phyloP scores from a whole-genome alignment of 176 grass and related monocot genomes.

The Echinochloa phyllopogon region DNA sequence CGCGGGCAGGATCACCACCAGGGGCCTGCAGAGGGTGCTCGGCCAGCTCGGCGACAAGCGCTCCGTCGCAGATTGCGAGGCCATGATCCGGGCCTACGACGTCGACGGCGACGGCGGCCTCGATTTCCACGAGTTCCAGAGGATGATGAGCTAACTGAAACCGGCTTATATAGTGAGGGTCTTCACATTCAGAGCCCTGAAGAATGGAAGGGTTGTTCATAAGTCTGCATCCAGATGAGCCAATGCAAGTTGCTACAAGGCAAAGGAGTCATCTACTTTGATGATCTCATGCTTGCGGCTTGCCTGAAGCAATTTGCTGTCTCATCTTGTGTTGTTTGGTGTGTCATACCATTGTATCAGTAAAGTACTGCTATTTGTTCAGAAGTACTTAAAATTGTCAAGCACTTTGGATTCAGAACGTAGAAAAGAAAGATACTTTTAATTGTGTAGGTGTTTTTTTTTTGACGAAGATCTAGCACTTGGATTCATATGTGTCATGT shows the following conservation, averaged over 20 bases:
- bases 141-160: slow-evolving; percentile 84
- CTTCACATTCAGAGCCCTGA: slow-evolving; percentile 16
- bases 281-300: background rate
- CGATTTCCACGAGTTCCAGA: slow-evolving; percentile 89
- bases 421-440: background rate
- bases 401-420: background rate
- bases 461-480: background rate
- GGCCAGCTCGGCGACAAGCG: slow-evolving; percentile 80
- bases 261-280: background rate
- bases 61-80: slow-evolving; percentile 69
- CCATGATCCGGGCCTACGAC: slow-evolving; percentile 89
- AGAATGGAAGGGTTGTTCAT: slow-evolving; percentile 34
- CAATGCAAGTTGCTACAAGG: slow-evolving; percentile 33
- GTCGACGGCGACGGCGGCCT: slow-evolving; percentile 88
- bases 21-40: slow-evolving; percentile 78
- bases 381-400: background rate
- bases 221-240: slow-evolving; percentile 60
- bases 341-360: slow-evolving; percentile 47
- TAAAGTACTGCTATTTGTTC: background rate
- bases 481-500: background rate
- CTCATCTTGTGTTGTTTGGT: slow-evolving; percentile 56
- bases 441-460: background rate
- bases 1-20: slow-evolving; percentile 76
- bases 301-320: slow-evolving; percentile 29
- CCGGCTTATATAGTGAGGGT: background rate